Evolutionary conservation across 371 early-diverging fungal species (phyloP).

Genomic region (Mortierella sp.): DNA sequence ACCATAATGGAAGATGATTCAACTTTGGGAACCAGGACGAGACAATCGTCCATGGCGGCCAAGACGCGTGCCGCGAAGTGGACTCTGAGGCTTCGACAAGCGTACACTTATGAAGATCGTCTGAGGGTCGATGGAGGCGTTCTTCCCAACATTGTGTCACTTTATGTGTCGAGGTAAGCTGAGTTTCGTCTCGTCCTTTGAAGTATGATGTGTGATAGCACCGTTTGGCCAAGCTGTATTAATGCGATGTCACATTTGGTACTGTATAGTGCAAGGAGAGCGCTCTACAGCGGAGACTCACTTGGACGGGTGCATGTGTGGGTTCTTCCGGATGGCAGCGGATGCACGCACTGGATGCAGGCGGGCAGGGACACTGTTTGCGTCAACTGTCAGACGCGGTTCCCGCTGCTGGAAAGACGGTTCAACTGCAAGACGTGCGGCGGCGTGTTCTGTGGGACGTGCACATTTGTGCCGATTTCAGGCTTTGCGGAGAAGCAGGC

Average conservation of each 20-base stretch:
- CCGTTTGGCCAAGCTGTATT: too few relatives aligned
- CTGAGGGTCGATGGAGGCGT: slow-evolving; percentile 38
- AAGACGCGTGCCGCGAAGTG: slow-evolving; percentile 27
- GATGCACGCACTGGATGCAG: slow-evolving; percentile 71
- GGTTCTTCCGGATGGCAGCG: slow-evolving; percentile 76
- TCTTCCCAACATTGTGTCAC: slow-evolving; percentile 57
- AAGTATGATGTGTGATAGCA: too few relatives aligned
- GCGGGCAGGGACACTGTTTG: slow-evolving; percentile 71
- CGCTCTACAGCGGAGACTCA: slow-evolving; percentile 72
- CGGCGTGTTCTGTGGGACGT: slow-evolving; percentile 57
- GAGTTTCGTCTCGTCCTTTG: background rate
- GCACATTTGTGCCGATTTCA: slow-evolving; percentile 51
- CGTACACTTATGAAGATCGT: slow-evolving; percentile 50
- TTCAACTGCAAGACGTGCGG: slow-evolving; percentile 59
- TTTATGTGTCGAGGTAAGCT: slow-evolving; percentile 63
- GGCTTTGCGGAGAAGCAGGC: slow-evolving; percentile 53
- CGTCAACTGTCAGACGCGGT: slow-evolving; percentile 61
- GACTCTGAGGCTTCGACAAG: slow-evolving; percentile 42
- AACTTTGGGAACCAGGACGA: slow-evolving; percentile 11
- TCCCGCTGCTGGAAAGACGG: slow-evolving; percentile 51
- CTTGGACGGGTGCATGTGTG: slow-evolving; percentile 70
- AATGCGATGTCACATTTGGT: background rate
- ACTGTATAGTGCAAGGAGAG: slow-evolving; percentile 57
- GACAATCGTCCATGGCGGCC: slow-evolving; percentile 24
- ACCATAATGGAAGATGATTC: slow-evolving; percentile 11